A percentile compares a stretch with the other conserved stretches of the same genome.
These are phyloP conservation scores for Claviceps africana DNA, from an alignment of 2,329 filamentous ascomycete genomes.

Conservation along the genomic window DNA sequence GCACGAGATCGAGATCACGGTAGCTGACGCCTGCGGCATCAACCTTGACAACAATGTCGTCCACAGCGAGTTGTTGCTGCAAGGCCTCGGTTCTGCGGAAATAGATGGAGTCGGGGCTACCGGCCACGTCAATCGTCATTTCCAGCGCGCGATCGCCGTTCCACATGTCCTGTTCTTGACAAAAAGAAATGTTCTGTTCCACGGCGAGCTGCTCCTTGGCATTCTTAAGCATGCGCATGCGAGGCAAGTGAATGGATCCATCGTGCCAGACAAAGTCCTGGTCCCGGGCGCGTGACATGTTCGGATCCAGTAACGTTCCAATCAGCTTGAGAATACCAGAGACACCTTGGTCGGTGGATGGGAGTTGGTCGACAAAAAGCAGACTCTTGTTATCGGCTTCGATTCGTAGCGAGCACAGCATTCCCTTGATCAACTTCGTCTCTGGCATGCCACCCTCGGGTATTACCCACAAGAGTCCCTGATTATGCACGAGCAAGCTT, in stretches of 20 bases:
- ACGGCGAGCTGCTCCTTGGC: conserved; percentile 6
- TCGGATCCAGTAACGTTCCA: neutral
- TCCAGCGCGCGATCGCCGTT: conserved; percentile 10
- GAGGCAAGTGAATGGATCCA: conserved; percentile 6
- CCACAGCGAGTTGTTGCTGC: conserved; percentile 4
- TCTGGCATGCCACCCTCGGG: conserved; percentile 4
- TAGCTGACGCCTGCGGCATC: conserved; percentile 11
- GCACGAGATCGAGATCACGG: conserved; percentile 10
- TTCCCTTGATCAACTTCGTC: conserved; percentile 4
- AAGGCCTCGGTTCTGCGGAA: conserved; percentile 9
- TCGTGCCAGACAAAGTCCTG: conserved; percentile 8
- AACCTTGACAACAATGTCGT: conserved; percentile 10
- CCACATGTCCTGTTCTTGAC: conserved; percentile 12
- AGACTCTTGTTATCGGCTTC: conserved; percentile 4
- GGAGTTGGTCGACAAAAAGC: conserved; percentile 3
- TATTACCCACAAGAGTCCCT: conserved; percentile 7
- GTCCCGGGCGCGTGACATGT: neutral
- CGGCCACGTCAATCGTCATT: conserved; percentile 13
- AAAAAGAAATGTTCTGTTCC: conserved; percentile 7
- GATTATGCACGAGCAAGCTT: conserved; percentile 2
- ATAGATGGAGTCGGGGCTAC: conserved; percentile 13
- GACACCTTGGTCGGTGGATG: neutral
- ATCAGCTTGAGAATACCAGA: conserved; percentile 4
- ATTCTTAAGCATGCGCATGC: conserved; percentile 2
- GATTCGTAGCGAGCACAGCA: conserved; percentile 5